Base-by-base conservation (phyloP, 2,329 filamentous ascomycete genomes). In the Ophiostoma ulmi region DNA sequence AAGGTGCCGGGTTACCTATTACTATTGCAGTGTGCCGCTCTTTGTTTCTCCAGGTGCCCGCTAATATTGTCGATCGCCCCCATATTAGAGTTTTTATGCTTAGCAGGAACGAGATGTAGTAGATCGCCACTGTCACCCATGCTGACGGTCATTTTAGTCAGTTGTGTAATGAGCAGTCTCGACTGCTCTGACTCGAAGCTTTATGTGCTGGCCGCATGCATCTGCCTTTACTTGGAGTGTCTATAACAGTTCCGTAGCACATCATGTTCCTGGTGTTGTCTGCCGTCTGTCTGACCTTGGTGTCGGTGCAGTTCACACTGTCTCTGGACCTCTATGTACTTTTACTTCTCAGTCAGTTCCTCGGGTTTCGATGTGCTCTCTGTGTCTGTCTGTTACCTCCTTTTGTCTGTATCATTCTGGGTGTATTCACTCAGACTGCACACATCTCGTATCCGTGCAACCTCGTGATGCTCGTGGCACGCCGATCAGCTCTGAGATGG, bases 401-500 rank as follows among this genome's bases (percentile, higher is more conserved):
- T 14, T 44, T 14, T 17, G 48, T 3, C 6, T 55, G 4, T 17
- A 44, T 52, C 5, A 52, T 52, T 52, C 5, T 20, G 31, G 31
- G 31, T 31, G 31, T 31, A 11, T 11, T 35, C 61, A 17, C 61
- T 35, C 55, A 61, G 10, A 58, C 52, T 22, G 3, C n/a, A n/a
- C 26, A 63, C 58, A 64, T 7, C 61, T 64, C 61, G 61, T 64
- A 64, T 64, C 35, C 20, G 35, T 64, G 20, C 61, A 22, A 38
- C 61, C 61, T 64, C 17, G 61, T 64, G 61, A 38, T 38, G 52
- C 8, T 26, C 61, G 61, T 64, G 26, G 31, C 61, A 63, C 58
- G 58, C 58, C 58, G 58, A 63, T 63, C 58, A 63, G 13, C 58
- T 63, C 22, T 35, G 26, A 35, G 58, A 63, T 13, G 14, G 58